These are phyloP conservation scores for Decorospora gaudefroyi DNA, from an alignment of 2,329 filamentous ascomycete species.

Conservation along the genomic window DNA sequence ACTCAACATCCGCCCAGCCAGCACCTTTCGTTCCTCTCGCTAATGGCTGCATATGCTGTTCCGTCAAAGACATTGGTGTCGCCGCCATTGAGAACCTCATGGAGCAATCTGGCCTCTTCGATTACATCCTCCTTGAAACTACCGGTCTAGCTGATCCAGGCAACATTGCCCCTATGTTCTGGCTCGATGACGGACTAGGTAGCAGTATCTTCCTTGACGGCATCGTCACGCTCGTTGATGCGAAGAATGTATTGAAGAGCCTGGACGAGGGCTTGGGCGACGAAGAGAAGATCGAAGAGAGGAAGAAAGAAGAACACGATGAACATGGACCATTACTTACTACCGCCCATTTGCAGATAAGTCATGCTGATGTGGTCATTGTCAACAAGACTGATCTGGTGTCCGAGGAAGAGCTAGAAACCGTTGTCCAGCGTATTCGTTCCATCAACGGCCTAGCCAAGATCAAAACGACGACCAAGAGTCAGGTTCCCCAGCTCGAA, in stretches of 20 bases:
- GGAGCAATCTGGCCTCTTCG: conserved; percentile 89
- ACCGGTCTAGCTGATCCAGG: conserved; percentile 94
- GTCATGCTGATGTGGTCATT: conserved; percentile 91
- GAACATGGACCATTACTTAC: conserved; percentile 74
- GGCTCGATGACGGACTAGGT: conserved; percentile 94
- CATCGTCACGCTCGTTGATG: conserved; percentile 93
- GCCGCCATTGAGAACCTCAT: conserved; percentile 95
- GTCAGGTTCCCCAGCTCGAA: conserved; percentile 78
- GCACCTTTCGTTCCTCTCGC: conserved; percentile 82
- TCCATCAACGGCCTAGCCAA: conserved; percentile 91
- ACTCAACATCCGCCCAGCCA: conserved; percentile 37
- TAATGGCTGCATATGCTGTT: conserved; percentile 97
- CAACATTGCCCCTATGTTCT: conserved; percentile 93
- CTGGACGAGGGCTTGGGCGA: conserved; percentile 67
- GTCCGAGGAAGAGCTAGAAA: conserved; percentile 66
- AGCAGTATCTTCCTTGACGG: conserved; percentile 96
- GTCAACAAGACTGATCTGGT: conserved; percentile 94
- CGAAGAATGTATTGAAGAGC: conserved; percentile 83
- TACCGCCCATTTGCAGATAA: conserved; percentile 94
- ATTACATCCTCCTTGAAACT: conserved; percentile 96
- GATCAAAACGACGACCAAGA: conserved; percentile 79
- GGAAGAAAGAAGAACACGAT: conserved; percentile 51
- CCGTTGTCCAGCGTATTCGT: conserved; percentile 70
- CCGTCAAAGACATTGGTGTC: conserved; percentile 94
- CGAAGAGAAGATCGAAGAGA: conserved; percentile 54